These are phyloP conservation scores for Chrysoporthe puriensis DNA, from an alignment of 2,329 filamentous ascomycete species.

Conservation along the genomic window DNA sequence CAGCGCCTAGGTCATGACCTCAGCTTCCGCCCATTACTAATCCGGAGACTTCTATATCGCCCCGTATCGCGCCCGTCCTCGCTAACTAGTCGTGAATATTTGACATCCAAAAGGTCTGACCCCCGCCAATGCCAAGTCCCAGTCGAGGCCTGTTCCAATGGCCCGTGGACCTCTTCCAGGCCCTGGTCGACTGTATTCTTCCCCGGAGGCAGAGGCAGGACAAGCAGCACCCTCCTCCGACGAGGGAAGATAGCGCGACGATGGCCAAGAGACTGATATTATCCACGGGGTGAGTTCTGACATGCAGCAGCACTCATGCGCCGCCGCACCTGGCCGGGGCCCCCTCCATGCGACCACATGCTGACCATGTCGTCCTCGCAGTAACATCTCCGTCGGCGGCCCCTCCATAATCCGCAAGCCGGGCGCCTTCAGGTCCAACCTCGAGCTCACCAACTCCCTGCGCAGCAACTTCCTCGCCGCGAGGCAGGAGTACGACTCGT, in stretches of 20 bases:
- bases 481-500: conserved; percentile 61
- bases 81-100: conserved; percentile 2
- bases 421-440: conserved; percentile 81
- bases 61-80: background rate
- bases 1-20: background rate
- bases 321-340: conserved; percentile 17
- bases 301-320: background rate
- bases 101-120: background rate
- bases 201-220: conserved; percentile 18
- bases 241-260: conserved; percentile 1
- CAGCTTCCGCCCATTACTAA: conserved; percentile 8
- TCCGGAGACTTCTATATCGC: conserved; percentile 5
- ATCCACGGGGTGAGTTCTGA: conserved; percentile 26
- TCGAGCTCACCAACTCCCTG: conserved; percentile 87
- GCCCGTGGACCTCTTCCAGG: conserved; percentile 18
- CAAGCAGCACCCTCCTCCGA: conserved; percentile 9
- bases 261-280: conserved; percentile 28
- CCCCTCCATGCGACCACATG: background rate
- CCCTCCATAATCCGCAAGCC: conserved; percentile 83
- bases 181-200: conserved; percentile 23
- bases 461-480: conserved; percentile 80
- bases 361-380: conserved; percentile 33
- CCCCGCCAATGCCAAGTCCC: conserved; percentile 23
- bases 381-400: conserved; percentile 84
- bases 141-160: conserved; percentile 22